Evolutionary conservation across 2,329 filamentous ascomycete genomes (phyloP).

Genomic region (Teratosphaeria pseudoeucalypti): DNA sequence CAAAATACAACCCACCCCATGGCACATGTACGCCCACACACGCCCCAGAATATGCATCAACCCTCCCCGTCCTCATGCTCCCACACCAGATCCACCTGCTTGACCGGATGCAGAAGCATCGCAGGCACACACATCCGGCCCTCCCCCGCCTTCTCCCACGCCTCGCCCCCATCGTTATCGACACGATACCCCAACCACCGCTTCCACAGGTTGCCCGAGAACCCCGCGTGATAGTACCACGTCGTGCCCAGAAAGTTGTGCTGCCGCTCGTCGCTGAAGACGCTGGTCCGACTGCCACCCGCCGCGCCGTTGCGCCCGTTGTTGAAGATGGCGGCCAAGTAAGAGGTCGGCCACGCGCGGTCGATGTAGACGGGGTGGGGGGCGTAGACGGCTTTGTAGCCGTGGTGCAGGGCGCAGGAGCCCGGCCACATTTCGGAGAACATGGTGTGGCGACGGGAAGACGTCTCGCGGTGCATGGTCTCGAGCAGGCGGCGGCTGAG

Average conservation of each 20-base stretch:
- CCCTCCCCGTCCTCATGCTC: conserved; percentile 23
- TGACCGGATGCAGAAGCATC: conserved; percentile 41
- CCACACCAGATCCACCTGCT: conserved; percentile 39
- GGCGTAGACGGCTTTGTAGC: conserved; percentile 63
- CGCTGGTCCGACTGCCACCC: conserved; percentile 37
- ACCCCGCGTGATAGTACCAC: conserved; percentile 45
- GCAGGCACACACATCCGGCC: conserved; percentile 40
- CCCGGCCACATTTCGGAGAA: conserved; percentile 74
- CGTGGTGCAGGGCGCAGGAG: conserved; percentile 60
- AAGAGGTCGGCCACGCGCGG: conserved; percentile 44
- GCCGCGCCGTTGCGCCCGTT: conserved; percentile 43
- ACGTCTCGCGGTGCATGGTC: conserved; percentile 67
- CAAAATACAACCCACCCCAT: not conserved
- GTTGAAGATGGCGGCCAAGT: conserved; percentile 47
- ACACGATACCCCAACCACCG: conserved; percentile 46
- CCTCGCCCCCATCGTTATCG: conserved; percentile 40
- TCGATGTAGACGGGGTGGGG: conserved; percentile 49
- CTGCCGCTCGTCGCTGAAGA: conserved; percentile 42
- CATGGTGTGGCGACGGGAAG: conserved; percentile 58
- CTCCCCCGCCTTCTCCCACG: conserved; percentile 34
- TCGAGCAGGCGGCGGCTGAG: conserved; percentile 55
- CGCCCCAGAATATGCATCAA: not conserved
- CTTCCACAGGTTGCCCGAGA: conserved; percentile 45
- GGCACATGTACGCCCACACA: not conserved
- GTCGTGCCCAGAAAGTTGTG: conserved; percentile 44